Conservation (phyloP, 352 stramenopile genomes). For the Nothophytophthora sp. region DNA sequence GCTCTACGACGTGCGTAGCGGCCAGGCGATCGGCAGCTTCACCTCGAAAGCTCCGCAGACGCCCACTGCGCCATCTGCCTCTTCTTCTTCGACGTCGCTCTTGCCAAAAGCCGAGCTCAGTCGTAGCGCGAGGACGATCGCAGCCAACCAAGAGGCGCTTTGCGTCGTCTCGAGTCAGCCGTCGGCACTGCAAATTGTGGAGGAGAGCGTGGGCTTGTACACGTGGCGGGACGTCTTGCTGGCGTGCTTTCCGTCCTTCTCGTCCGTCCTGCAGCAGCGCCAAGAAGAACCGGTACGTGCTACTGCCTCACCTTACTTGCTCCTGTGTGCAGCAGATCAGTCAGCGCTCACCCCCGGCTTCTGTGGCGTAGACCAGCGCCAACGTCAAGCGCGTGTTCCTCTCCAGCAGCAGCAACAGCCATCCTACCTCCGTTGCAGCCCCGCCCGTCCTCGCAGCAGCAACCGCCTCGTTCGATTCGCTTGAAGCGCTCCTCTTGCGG, state of each 20-base stretch:
- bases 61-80: not conserved
- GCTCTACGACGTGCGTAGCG: constrained; percentile 48
- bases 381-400: constrained; percentile 14
- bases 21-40: constrained; percentile 43
- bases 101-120: not conserved
- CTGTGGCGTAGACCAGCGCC: constrained; percentile 6
- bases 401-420: not conserved
- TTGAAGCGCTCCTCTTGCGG: constrained; percentile 17
- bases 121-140: not conserved
- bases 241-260: constrained; percentile 28
- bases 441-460: not conserved
- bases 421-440: not conserved
- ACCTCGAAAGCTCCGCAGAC: not conserved
- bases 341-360: not conserved
- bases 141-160: constrained; percentile 8
- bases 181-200: not conserved
- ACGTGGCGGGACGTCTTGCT: constrained; percentile 50
- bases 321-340: not conserved
- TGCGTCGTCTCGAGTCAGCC: not conserved
- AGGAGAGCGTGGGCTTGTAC: constrained; percentile 21
- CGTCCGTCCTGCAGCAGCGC: constrained; percentile 15
- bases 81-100: not conserved
- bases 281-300: constrained; percentile 20
- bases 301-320: not conserved
- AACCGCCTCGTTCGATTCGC: not conserved